These are phyloP conservation scores for Brasenia schreberi DNA, from an alignment of 164 flowering plant species.

Conservation along the genomic window DNA sequence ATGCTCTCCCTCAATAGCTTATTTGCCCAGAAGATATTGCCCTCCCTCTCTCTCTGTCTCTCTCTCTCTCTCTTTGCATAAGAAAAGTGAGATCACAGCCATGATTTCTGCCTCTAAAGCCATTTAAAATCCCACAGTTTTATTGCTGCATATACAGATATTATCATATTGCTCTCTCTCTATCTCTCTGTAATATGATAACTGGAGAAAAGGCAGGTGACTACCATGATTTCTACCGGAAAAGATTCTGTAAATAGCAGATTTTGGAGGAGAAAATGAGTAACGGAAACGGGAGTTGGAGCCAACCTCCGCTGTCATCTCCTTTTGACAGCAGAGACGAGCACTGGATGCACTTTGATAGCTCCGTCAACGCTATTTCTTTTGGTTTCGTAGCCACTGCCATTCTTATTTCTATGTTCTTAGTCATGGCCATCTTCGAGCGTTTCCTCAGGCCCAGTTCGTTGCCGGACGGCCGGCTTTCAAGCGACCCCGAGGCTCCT, in stretches of 20 bases:
- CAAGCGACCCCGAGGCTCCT: conserved; percentile 37
- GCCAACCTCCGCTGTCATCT: conserved; percentile 27
- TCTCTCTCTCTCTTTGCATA: background rate
- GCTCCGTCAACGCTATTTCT: conserved; percentile 79
- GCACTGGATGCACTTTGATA: conserved; percentile 56
- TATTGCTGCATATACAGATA: too few relatives aligned
- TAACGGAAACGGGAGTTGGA: conserved; percentile 3
- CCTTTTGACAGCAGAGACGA: conserved; percentile 40
- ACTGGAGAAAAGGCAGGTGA: too few relatives aligned
- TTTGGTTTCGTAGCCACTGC: conserved; percentile 95
- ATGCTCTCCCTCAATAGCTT: too few relatives aligned
- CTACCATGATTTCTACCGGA: background rate
- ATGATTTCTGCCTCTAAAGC: background rate
- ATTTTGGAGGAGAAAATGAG: background rate
- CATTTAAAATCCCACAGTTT: background rate
- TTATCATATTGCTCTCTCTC: background rate
- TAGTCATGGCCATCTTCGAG: conserved; percentile 87
- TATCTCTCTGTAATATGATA: background rate
- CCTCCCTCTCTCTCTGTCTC: background rate
- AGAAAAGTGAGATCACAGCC: background rate
- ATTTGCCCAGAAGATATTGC: background rate
- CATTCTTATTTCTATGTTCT: conserved; percentile 77
- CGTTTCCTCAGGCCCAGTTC: conserved; percentile 49
- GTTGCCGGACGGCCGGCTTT: conserved; percentile 1
- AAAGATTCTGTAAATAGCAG: background rate